Conservation (phyloP, 2,329 filamentous ascomycete genomes). For the Tolypocladium inflatum region DNA sequence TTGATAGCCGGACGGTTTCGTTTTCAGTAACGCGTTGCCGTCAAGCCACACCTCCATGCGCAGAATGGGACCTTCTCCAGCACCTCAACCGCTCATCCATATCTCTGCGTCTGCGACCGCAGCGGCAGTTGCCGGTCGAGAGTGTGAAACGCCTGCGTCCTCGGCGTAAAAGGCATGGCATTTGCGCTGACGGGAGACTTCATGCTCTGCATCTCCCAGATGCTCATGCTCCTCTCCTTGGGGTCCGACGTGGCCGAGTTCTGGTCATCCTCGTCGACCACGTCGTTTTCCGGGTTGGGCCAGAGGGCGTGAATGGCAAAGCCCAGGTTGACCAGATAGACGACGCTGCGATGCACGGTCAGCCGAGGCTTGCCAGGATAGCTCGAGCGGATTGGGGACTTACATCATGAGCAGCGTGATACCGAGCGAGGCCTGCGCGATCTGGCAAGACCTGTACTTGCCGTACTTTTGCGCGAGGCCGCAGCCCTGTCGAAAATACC, state of each 20-base stretch:
- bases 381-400: slow-evolving; percentile 20
- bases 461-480: slow-evolving; percentile 43
- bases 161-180: slow-evolving; percentile 47
- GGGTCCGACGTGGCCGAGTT: slow-evolving; percentile 23
- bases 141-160: slow-evolving; percentile 59
- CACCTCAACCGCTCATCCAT: background rate
- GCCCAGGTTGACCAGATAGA: slow-evolving; percentile 50
- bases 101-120: slow-evolving; percentile 20
- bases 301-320: slow-evolving; percentile 50
- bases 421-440: slow-evolving; percentile 60
- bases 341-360: slow-evolving; percentile 28
- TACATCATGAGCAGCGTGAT: slow-evolving; percentile 60
- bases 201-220: slow-evolving; percentile 51
- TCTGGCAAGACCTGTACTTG: slow-evolving; percentile 50
- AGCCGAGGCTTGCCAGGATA: background rate
- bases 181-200: slow-evolving; percentile 19
- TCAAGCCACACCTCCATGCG: background rate
- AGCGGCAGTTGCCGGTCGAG: slow-evolving; percentile 49
- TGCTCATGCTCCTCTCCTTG: slow-evolving; percentile 33
- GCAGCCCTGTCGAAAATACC: slow-evolving; percentile 69
- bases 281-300: slow-evolving; percentile 45
- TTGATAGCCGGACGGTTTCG: background rate
- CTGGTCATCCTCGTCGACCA: slow-evolving; percentile 32
- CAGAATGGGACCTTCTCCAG: background rate
- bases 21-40: too few species aligned